These are phyloP conservation scores for Trichocladium antarcticum DNA, from an alignment of 495 filamentous ascomycete genomes.

Conservation along the genomic window DNA sequence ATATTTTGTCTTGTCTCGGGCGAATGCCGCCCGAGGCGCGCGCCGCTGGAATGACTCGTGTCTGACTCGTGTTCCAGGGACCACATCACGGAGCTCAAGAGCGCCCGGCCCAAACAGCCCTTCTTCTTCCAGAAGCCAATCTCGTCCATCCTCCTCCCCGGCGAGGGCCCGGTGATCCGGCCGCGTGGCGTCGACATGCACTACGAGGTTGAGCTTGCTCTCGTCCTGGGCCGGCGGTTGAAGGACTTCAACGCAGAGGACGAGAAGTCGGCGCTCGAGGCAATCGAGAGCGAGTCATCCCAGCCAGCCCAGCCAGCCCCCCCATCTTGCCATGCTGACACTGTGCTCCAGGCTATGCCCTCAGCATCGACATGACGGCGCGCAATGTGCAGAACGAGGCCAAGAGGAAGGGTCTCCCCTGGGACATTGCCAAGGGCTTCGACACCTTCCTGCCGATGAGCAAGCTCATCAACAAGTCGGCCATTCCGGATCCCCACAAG, in stretches of 20 bases:
- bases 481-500: slow-evolving; percentile 77
- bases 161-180: slow-evolving; percentile 67
- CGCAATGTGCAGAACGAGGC: slow-evolving; percentile 89
- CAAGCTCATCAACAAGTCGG: slow-evolving; percentile 60
- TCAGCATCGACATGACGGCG: slow-evolving; percentile 88
- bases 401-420: slow-evolving; percentile 94
- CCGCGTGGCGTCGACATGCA: slow-evolving; percentile 75
- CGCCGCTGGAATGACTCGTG: not conserved
- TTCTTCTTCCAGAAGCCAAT: slow-evolving; percentile 99
- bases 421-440: slow-evolving; percentile 92
- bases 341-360: slow-evolving; percentile 52
- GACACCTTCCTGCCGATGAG: slow-evolving; percentile 90
- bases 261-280: slow-evolving; percentile 49
- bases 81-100: slow-evolving; percentile 89
- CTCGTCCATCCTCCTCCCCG: slow-evolving; percentile 66
- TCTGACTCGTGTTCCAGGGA: slow-evolving; percentile 47
- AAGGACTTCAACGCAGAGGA: slow-evolving; percentile 61
- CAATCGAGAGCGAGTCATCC: slow-evolving; percentile 42
- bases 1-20: no score
- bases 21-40: no score
- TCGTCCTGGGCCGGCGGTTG: slow-evolving; percentile 71
- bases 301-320: not conserved
- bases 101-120: slow-evolving; percentile 70
- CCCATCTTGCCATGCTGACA: not conserved
- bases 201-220: slow-evolving; percentile 88